Evolutionary conservation across 2,329 filamentous ascomycete species (phyloP).

Genomic region (Clonostachys sp.): DNA sequence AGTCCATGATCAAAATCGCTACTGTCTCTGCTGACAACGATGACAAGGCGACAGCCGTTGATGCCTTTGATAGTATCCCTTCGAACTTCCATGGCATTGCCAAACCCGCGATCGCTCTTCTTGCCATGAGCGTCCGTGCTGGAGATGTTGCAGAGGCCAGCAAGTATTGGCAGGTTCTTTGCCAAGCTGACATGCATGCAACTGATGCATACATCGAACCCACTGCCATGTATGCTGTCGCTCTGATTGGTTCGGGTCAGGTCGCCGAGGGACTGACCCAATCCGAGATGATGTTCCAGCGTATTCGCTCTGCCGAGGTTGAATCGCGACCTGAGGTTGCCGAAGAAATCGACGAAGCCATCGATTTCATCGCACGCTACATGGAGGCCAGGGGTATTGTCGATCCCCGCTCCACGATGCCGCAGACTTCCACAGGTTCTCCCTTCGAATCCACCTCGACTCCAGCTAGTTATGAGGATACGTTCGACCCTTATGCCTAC

Average conservation of each 20-base stretch:
- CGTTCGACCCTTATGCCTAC: slow-evolving; percentile 84
- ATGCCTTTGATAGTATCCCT: slow-evolving; percentile 59
- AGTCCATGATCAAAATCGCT: slow-evolving; percentile 69
- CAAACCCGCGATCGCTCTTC: slow-evolving; percentile 69
- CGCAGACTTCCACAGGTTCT: slow-evolving; percentile 37
- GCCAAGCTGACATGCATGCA: slow-evolving; percentile 53
- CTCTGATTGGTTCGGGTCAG: slow-evolving; percentile 80
- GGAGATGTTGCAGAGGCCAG: slow-evolving; percentile 75
- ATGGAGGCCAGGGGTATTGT: slow-evolving; percentile 51
- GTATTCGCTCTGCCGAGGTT: slow-evolving; percentile 62
- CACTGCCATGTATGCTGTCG: slow-evolving; percentile 84
- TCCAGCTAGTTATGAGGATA: slow-evolving; percentile 67
- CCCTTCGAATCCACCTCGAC: slow-evolving; percentile 50
- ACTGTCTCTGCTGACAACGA: slow-evolving; percentile 76
- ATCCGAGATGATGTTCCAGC: slow-evolving; percentile 81
- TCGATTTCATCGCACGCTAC: slow-evolving; percentile 61
- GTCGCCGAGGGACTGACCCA: slow-evolving; percentile 76
- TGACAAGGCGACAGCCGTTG: slow-evolving; percentile 61
- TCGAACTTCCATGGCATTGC: slow-evolving; percentile 42
- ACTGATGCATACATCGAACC: slow-evolving; percentile 74
- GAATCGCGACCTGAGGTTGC: slow-evolving; percentile 47
- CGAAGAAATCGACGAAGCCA: slow-evolving; percentile 83
- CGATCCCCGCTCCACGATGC: slow-evolving; percentile 47
- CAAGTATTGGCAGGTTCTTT: slow-evolving; percentile 75
- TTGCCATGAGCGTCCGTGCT: slow-evolving; percentile 80